Evolutionary conservation across 2,329 filamentous ascomycete genomes (phyloP).

Genomic region (Fusarium setosum): DNA sequence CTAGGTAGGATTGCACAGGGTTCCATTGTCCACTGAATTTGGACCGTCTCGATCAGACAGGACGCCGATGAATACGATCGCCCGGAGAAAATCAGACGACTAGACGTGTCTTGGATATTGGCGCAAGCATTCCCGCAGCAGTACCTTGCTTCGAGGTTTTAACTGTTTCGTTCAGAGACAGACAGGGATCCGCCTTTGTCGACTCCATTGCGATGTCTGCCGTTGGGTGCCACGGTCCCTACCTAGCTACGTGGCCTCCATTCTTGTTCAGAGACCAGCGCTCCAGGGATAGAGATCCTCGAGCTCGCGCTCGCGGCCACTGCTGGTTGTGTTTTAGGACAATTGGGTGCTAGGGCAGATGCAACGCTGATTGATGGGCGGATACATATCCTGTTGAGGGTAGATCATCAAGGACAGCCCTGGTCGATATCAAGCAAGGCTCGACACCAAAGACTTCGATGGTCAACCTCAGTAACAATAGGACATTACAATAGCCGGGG

Average conservation of each 20-base stretch:
- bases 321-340: not conserved
- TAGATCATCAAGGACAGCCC: not conserved
- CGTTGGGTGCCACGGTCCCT: not conserved
- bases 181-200: not conserved
- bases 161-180: constrained; percentile 29
- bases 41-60: not conserved
- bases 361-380: not conserved
- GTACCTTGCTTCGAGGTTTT: not conserved
- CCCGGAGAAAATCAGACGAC: not conserved
- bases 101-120: constrained; percentile 7
- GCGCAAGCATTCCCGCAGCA: not conserved
- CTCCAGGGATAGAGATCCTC: not conserved
- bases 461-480: too few species aligned
- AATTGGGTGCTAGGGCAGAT: not conserved
- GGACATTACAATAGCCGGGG: too few species aligned
- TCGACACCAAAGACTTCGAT: too few species aligned
- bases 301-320: not conserved
- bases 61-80: not conserved
- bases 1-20: not conserved
- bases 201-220: not conserved
- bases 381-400: not conserved
- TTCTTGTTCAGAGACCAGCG: not conserved
- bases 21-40: not conserved
- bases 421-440: not conserved
- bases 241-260: not conserved